Conservation (phyloP, 2,329 filamentous ascomycete genomes). For the Penicillium sp. region DNA sequence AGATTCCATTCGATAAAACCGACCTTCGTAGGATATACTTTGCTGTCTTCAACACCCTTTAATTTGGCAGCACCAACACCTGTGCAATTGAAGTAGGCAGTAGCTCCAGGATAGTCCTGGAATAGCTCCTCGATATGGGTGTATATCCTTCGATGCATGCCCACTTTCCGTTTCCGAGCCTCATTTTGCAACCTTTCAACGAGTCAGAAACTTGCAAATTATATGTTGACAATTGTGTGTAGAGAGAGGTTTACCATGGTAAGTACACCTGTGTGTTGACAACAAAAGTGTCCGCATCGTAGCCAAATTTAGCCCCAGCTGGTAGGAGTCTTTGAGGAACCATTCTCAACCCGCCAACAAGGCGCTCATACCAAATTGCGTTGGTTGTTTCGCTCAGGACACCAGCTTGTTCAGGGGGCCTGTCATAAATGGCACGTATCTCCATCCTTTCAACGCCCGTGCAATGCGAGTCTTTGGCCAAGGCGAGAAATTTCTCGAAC, state of each 20-base stretch:
- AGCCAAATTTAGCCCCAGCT: neutral
- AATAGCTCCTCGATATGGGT: conserved; percentile 1
- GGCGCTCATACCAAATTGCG: neutral
- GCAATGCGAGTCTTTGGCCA: neutral
- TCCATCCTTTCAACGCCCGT: neutral
- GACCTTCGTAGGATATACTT: conserved; percentile 2
- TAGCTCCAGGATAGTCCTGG: neutral
- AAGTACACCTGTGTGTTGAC: conserved; percentile 2
- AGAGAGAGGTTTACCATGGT: neutral
- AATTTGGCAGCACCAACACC: neutral
- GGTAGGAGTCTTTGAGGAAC: neutral
- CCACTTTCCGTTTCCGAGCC: neutral
- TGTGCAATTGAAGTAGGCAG: neutral
- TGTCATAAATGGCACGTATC: neutral
- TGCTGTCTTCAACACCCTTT: neutral
- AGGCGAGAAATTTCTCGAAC: neutral
- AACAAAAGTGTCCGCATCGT: neutral
- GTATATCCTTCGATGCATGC: neutral
- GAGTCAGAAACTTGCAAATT: neutral
- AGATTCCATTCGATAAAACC: neutral
- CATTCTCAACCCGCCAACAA: neutral
- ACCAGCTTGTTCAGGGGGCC: neutral
- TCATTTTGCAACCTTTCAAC: neutral
- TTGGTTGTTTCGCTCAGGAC: neutral
- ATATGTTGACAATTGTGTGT: neutral